A percentile compares a stretch with the other conserved stretches of the same genome.
Evolutionary conservation across 2,329 filamentous ascomycete species (phyloP).

Genomic region (Cordyceps farinosa): DNA sequence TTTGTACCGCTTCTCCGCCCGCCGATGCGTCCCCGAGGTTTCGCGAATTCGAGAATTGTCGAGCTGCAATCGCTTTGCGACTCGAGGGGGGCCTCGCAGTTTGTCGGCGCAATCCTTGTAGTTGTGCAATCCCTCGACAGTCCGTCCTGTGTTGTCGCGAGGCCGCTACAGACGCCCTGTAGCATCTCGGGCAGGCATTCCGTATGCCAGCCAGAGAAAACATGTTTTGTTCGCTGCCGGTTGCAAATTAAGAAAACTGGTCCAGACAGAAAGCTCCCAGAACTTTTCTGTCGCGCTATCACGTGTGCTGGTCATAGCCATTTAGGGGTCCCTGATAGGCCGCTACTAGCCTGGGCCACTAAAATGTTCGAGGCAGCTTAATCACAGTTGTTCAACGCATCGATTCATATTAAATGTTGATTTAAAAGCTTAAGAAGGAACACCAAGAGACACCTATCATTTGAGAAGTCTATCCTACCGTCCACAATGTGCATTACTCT

Average conservation of each 20-base stretch:
- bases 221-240: slow-evolving; percentile 2
- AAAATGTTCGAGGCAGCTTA: too few relatives aligned
- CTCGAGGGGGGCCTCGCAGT: not conserved
- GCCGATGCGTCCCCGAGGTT: slow-evolving; percentile 23
- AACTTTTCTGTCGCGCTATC: slow-evolving; percentile 15
- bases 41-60: slow-evolving; percentile 30
- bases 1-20: not conserved
- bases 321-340: slow-evolving; percentile 17
- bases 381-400: too few relatives aligned
- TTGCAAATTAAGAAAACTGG: not conserved
- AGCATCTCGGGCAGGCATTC: slow-evolving; percentile 15
- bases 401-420: too few relatives aligned
- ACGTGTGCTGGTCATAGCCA: slow-evolving; percentile 17
- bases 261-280: not conserved
- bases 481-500: slow-evolving; percentile 21
- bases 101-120: not conserved
- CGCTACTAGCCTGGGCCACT: not conserved
- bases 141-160: slow-evolving; percentile 4
- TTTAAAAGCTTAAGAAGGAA: not conserved
- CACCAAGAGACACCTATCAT: not conserved
- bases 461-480: not conserved
- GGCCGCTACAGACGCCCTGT: not conserved
- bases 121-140: not conserved
- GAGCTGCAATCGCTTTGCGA: slow-evolving; percentile 21
- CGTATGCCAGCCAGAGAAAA: slow-evolving; percentile 12